phyloP scores from a whole-genome alignment of 2,329 filamentous ascomycete species.

The Diaporthe velutina region DNA sequence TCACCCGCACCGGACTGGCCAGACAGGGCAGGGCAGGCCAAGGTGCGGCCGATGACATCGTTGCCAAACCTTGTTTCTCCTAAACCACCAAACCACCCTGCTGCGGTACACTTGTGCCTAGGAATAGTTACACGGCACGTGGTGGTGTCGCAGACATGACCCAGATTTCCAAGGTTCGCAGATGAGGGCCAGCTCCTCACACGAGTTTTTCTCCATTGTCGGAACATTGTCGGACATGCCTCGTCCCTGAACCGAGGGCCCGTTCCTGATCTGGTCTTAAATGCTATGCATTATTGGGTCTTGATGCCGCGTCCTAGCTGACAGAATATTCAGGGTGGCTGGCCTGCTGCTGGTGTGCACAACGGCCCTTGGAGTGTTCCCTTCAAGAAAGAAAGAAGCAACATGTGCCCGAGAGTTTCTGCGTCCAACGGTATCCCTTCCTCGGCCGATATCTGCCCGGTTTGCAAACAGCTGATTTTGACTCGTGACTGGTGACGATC shows the following conservation, averaged over 20 bases:
- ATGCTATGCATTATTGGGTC: neutral
- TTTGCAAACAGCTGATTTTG: constrained; percentile 5
- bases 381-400: neutral
- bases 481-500: neutral
- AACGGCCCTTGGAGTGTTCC: neutral
- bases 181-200: constrained; percentile 10
- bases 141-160: constrained; percentile 5
- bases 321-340: constrained; percentile 13
- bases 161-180: constrained; percentile 6
- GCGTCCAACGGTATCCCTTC: constrained; percentile 28
- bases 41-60: constrained; percentile 29
- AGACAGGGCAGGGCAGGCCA: neutral
- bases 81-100: neutral
- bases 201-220: constrained; percentile 22
- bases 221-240: constrained; percentile 13
- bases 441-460: neutral
- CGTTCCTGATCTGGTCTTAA: neutral
- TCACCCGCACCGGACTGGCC: neutral
- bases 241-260: constrained; percentile 17
- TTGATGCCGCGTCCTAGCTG: neutral
- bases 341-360: constrained; percentile 2
- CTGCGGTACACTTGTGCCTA: neutral
- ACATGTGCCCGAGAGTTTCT: constrained; percentile 2
- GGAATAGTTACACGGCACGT: constrained; percentile 24
- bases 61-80: constrained; percentile 28